Evolutionary conservation across 441 rosid species (phyloP).

Genomic region (Bocquillonia castaneifolia): DNA sequence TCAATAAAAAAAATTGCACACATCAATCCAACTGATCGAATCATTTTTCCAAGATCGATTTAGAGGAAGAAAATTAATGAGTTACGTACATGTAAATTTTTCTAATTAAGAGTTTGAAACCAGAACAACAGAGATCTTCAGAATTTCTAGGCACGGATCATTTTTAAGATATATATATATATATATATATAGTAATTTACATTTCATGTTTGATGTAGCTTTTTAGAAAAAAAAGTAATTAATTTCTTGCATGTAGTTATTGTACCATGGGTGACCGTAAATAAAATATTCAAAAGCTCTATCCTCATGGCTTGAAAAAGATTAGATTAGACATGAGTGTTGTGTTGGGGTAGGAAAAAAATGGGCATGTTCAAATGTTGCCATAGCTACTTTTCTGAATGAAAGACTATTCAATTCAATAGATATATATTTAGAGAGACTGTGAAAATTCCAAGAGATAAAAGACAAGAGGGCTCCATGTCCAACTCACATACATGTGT

Average conservation of each 20-base stretch:
- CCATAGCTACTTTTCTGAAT: background rate
- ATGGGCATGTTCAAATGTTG: background rate
- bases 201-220: background rate
- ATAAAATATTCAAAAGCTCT: background rate
- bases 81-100: no score
- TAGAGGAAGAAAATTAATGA: no score
- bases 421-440: no score
- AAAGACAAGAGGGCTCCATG: conserved; percentile 49
- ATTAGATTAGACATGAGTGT: background rate
- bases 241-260: background rate
- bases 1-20: no score
- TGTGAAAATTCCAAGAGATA: conserved; percentile 46
- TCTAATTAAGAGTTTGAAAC: no score
- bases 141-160: no score
- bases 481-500: conserved; percentile 17
- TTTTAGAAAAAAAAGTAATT: background rate
- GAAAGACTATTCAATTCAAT: no score
- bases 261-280: background rate
- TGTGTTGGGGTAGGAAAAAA: background rate
- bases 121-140: no score
- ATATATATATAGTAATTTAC: no score
- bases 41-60: no score
- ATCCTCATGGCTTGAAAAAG: background rate
- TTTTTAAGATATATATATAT: no score
- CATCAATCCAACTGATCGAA: no score